phyloP scores from a whole-genome alignment of 1,139 yeast species.

The Yamadazyma conglobata region DNA sequence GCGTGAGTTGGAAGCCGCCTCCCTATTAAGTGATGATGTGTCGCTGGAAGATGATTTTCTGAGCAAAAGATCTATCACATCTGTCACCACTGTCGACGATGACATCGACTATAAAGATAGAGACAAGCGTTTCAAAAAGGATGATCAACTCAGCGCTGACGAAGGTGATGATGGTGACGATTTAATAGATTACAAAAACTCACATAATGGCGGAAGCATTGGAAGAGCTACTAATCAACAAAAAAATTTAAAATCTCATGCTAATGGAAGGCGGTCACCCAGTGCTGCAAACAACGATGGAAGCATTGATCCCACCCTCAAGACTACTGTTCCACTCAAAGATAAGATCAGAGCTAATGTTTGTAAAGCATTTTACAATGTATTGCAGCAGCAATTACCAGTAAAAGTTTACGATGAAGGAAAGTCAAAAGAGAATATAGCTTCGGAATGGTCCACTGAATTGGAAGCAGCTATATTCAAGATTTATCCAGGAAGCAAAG shows the following conservation, averaged over 20 bases:
- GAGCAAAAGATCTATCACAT: background rate
- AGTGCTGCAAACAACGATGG: conserved; percentile 15
- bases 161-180: conserved; percentile 10
- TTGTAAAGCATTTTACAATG: conserved; percentile 36
- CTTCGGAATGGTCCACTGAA: conserved; percentile 35
- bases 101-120: conserved; percentile 7
- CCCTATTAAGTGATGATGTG: background rate
- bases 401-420: conserved; percentile 27
- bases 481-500: conserved; percentile 19
- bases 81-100: conserved; percentile 6
- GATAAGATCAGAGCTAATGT: conserved; percentile 35
- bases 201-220: background rate
- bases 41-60: conserved; percentile 1
- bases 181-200: no score
- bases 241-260: no score
- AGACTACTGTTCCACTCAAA: no score
- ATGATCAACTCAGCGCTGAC: conserved; percentile 5
- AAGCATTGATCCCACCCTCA: no score
- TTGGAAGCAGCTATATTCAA: conserved; percentile 40
- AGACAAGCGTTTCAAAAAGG: conserved; percentile 5
- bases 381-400: conserved; percentile 42
- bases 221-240: background rate
- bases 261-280: background rate
- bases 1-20: conserved; percentile 18
- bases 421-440: conserved; percentile 25